These are phyloP conservation scores for Tricholoma saponaceum DNA, from an alignment of 768 basidiomycete genomes.

Conservation along the genomic window DNA sequence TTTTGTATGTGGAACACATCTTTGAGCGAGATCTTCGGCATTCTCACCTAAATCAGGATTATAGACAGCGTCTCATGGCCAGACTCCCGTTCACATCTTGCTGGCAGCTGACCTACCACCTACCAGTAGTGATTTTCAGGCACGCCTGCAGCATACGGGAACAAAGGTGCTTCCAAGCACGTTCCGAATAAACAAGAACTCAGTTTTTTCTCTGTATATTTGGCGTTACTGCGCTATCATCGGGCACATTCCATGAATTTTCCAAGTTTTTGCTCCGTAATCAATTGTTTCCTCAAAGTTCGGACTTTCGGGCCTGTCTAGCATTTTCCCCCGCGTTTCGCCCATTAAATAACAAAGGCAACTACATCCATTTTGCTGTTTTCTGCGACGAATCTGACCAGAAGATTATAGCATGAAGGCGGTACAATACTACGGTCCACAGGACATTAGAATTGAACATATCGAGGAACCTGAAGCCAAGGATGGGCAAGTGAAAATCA, in stretches of 20 bases:
- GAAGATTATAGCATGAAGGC: conserved; percentile 31
- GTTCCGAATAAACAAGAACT: no score
- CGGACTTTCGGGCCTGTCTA: not conserved
- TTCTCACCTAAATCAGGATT: not conserved
- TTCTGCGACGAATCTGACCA: not conserved
- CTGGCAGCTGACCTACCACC: no score
- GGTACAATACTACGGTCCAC: conserved; percentile 37
- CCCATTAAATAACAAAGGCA: not conserved
- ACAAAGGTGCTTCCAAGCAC: not conserved
- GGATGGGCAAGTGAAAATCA: conserved; percentile 36
- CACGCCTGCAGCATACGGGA: no score
- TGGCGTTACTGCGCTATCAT: not conserved
- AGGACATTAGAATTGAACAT: conserved; percentile 36
- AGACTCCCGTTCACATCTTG: no score
- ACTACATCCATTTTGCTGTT: not conserved
- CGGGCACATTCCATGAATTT: no score
- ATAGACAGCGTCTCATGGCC: no score
- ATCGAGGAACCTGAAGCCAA: conserved; percentile 30
- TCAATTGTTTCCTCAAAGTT: not conserved
- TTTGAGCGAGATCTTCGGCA: not conserved
- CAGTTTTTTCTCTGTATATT: not conserved
- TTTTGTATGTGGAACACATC: not conserved
- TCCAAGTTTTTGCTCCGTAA: not conserved
- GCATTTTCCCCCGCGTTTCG: not conserved
- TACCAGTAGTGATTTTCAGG: no score